phyloP scores from a whole-genome alignment of 164 flowering plant species.

The Tinospora cordifolia region DNA sequence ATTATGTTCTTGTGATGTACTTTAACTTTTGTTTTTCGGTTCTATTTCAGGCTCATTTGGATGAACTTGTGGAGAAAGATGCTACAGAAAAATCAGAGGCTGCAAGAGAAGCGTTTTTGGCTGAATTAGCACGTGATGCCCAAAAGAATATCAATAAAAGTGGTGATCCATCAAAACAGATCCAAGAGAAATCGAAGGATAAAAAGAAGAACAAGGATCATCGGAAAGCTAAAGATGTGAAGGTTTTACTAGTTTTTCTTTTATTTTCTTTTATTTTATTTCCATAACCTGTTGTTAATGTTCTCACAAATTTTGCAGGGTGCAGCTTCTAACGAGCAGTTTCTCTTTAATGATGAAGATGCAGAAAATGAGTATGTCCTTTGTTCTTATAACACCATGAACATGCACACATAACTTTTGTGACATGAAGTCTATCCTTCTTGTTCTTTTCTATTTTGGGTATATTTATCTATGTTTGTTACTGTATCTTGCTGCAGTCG shows the following conservation, averaged over 20 bases:
- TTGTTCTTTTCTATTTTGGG: not conserved
- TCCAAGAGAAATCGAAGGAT: slow-evolving; percentile 68
- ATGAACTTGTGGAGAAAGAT: slow-evolving; percentile 85
- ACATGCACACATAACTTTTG: not conserved
- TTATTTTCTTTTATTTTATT: not conserved
- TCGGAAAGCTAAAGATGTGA: slow-evolving; percentile 59
- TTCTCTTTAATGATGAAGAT: slow-evolving; percentile 28
- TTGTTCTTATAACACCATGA: slow-evolving; percentile 2
- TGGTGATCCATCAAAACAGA: slow-evolving; percentile 41
- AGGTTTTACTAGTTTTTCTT: slow-evolving; percentile 41
- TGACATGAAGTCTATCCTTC: not conserved
- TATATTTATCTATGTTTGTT: not conserved
- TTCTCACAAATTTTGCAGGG: slow-evolving; percentile 37
- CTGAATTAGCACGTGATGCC: slow-evolving; percentile 87
- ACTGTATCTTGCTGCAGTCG: slow-evolving; percentile 36
- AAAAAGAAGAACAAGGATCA: slow-evolving; percentile 72
- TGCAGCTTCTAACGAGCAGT: slow-evolving; percentile 32
- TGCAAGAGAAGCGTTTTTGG: slow-evolving; percentile 89
- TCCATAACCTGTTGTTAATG: slow-evolving; percentile 13
- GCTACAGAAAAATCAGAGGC: slow-evolving; percentile 97
- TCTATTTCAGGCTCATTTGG: slow-evolving; percentile 65
- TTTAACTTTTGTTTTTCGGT: slow-evolving; percentile 7
- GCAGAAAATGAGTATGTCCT: slow-evolving; percentile 39
- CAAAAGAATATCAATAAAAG: slow-evolving; percentile 46
- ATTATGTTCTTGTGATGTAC: not conserved